Percentiles rank a stretch among this genome's conserved stretches.
Evolutionary conservation across 164 flowering plant species (phyloP).

Genomic region (Annona squamosa): DNA sequence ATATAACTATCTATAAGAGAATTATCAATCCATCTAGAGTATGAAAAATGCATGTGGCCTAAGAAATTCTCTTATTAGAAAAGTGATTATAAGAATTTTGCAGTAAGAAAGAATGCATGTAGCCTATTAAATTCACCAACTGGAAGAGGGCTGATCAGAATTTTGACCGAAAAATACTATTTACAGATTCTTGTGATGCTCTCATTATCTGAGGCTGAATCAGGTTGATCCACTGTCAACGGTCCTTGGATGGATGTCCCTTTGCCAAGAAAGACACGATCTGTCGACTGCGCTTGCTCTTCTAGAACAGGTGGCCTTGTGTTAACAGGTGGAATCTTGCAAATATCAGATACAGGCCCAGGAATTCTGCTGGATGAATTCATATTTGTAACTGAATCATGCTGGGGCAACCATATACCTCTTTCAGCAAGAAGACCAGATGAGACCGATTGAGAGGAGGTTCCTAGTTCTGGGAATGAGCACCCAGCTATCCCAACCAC

Average conservation of each 20-base stretch:
- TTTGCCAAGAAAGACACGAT: conserved; percentile 48
- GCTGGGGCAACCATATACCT: conserved; percentile 28
- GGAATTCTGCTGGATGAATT: conserved; percentile 24
- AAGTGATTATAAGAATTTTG: conserved; percentile 55
- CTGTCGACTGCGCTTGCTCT: conserved; percentile 36
- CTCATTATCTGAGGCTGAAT: conserved; percentile 24
- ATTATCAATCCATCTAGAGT: neutral
- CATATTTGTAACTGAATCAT: conserved; percentile 21
- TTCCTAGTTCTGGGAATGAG: conserved; percentile 24
- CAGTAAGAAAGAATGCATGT: neutral
- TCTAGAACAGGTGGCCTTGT: conserved; percentile 22
- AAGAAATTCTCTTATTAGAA: conserved; percentile 46
- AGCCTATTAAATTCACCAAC: conserved; percentile 32
- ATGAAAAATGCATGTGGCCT: neutral
- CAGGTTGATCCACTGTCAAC: conserved; percentile 52
- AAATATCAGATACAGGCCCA: conserved; percentile 24
- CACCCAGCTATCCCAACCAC: conserved; percentile 31
- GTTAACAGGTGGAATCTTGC: conserved; percentile 29
- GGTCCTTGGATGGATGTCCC: conserved; percentile 45
- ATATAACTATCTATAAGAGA: too few relatives aligned
- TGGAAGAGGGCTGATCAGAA: conserved; percentile 62
- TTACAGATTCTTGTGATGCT: conserved; percentile 23
- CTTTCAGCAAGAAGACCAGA: conserved; percentile 33
- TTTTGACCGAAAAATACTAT: conserved; percentile 34
- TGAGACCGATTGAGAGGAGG: conserved; percentile 37